phyloP scores from a whole-genome alignment of 2,329 filamentous ascomycete species.

The Xylaria sp. region DNA sequence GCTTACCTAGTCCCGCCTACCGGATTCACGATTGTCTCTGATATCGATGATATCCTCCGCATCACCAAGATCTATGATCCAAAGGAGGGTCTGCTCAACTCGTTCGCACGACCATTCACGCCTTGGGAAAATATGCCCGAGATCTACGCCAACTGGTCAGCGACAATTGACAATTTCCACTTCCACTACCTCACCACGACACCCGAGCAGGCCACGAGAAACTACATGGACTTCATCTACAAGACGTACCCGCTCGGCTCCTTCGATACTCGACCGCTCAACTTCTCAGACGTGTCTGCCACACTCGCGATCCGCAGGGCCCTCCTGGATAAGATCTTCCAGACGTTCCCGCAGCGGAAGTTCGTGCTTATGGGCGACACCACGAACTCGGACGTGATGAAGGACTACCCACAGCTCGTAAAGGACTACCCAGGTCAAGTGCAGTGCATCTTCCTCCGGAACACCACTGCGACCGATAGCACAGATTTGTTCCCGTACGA shows the following conservation, averaged over 20 bases:
- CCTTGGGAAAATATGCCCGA: slow-evolving; percentile 84
- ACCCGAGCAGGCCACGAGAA: slow-evolving; percentile 79
- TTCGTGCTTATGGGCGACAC: slow-evolving; percentile 83
- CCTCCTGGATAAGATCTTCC: slow-evolving; percentile 77
- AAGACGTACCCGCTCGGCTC: slow-evolving; percentile 80
- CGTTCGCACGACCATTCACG: slow-evolving; percentile 76
- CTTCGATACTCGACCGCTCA: slow-evolving; percentile 81
- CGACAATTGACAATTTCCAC: slow-evolving; percentile 73
- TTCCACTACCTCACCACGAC: slow-evolving; percentile 88
- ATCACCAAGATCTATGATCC: slow-evolving; percentile 84
- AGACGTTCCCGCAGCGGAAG: slow-evolving; percentile 78
- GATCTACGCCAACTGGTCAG: slow-evolving; percentile 80
- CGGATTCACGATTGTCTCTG: slow-evolving; percentile 78
- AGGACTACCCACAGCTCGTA: slow-evolving; percentile 69
- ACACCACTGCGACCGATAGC: slow-evolving; percentile 75
- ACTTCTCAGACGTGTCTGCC: slow-evolving; percentile 80
- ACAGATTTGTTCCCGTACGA: slow-evolving; percentile 79
- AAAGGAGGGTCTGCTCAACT: slow-evolving; percentile 78
- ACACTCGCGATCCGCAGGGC: slow-evolving; percentile 77
- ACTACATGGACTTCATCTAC: slow-evolving; percentile 86
- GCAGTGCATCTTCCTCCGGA: slow-evolving; percentile 81
- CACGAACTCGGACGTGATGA: slow-evolving; percentile 81
- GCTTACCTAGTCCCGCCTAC: slow-evolving; percentile 78
- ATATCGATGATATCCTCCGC: slow-evolving; percentile 85
- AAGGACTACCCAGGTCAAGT: slow-evolving; percentile 76